Evolutionary conservation across 768 basidiomycete species (phyloP).

Genomic region (Suillus weaverae): DNA sequence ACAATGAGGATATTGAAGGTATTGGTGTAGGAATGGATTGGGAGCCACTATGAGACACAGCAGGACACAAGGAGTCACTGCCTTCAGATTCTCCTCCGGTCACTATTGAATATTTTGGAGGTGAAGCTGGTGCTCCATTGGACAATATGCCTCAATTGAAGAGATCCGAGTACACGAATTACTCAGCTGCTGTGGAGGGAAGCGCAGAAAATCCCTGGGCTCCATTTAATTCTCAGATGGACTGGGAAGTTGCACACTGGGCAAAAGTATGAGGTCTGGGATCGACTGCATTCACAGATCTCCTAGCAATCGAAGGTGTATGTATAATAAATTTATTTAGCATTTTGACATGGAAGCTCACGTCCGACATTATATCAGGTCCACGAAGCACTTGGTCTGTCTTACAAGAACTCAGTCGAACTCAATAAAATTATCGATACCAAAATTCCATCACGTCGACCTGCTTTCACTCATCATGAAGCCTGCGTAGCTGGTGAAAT

Average conservation of each 20-base stretch:
- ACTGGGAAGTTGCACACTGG: constrained; percentile 45
- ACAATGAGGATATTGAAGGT: no score
- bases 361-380: constrained; percentile 15
- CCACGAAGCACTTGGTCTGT: constrained; percentile 29
- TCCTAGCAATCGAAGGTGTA: constrained; percentile 41
- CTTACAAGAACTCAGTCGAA: constrained; percentile 31
- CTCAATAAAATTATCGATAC: constrained; percentile 39
- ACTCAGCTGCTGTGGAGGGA: background rate
- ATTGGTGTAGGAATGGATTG: no score
- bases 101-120: no score
- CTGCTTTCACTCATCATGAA: no score
- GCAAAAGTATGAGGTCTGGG: constrained; percentile 37
- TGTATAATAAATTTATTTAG: constrained; percentile 14
- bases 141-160: no score
- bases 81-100: no score
- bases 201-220: constrained; percentile 17
- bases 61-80: no score
- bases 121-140: no score
- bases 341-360: background rate
- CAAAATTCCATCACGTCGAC: constrained; percentile 12
- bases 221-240: constrained; percentile 35
- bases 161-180: no score
- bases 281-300: constrained; percentile 39
- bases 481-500: no score
- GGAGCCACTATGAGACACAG: no score